Percentiles rank a stretch among this genome's conserved stretches.
phyloP scores from a whole-genome alignment of 2,329 filamentous ascomycete species.

The Pyrenophora graminea region DNA sequence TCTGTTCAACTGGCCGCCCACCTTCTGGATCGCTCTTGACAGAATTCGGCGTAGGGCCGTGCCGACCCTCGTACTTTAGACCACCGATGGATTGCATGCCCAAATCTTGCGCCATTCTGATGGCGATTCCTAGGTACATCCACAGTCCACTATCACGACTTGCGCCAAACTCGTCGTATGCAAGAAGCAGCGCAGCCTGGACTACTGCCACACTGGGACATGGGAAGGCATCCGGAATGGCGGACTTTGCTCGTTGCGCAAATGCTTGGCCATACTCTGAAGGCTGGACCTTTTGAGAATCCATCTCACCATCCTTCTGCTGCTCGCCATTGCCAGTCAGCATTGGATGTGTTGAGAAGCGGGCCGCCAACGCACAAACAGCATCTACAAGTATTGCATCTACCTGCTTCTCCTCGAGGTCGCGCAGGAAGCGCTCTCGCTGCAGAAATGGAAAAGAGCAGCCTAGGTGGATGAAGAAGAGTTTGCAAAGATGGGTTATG shows the following conservation, averaged over 20 bases:
- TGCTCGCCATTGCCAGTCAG: conserved; percentile 57
- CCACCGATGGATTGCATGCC: conserved; percentile 83
- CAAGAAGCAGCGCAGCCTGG: conserved; percentile 80
- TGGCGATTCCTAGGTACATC: conserved; percentile 91
- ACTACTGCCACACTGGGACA: conserved; percentile 83
- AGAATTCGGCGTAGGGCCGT: conserved; percentile 60
- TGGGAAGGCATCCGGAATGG: conserved; percentile 79
- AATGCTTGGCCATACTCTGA: conserved; percentile 78
- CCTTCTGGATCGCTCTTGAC: conserved; percentile 49
- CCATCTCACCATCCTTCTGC: conserved; percentile 41
- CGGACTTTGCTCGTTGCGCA: conserved; percentile 79
- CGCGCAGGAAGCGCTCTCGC: conserved; percentile 70
- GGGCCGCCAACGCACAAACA: conserved; percentile 78
- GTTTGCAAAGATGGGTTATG: conserved; percentile 75
- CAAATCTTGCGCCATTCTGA: conserved; percentile 78
- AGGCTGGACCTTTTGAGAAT: conserved; percentile 37
- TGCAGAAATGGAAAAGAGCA: conserved; percentile 86
- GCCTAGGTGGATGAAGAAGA: conserved; percentile 80
- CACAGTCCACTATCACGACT: conserved; percentile 87
- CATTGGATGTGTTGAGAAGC: conserved; percentile 70
- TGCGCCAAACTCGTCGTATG: conserved; percentile 86
- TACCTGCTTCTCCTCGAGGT: conserved; percentile 78
- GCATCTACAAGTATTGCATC: conserved; percentile 86
- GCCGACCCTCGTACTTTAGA: conserved; percentile 61
- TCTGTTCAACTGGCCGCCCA: conserved; percentile 50